These are phyloP conservation scores for Rhododendron henanense DNA, from an alignment of 148 eudicot species.

Conservation along the genomic window DNA sequence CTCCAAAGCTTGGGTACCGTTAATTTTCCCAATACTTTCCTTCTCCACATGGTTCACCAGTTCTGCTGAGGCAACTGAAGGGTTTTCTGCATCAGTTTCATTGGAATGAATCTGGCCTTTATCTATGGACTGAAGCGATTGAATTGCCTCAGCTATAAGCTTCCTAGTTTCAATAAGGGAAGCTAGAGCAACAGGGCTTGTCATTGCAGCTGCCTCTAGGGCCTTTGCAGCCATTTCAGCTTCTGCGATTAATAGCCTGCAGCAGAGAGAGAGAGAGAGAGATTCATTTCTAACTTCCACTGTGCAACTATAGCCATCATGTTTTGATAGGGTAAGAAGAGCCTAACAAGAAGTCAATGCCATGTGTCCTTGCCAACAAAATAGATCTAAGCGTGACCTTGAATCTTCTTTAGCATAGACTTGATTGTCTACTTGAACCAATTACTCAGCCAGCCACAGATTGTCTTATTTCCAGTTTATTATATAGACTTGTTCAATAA, in stretches of 20 bases:
- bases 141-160: slow-evolving; percentile 83
- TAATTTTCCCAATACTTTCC: slow-evolving; percentile 18
- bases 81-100: slow-evolving; percentile 8
- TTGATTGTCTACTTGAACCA: background rate
- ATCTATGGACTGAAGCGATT: slow-evolving; percentile 55
- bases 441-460: background rate
- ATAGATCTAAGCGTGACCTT: background rate
- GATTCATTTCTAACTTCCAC: background rate
- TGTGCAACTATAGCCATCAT: background rate
- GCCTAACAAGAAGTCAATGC: background rate
- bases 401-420: background rate
- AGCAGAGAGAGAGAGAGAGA: background rate
- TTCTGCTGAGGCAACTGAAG: slow-evolving; percentile 7
- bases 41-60: slow-evolving; percentile 13
- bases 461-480: background rate
- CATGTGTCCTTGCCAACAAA: background rate
- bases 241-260: slow-evolving; percentile 79
- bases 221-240: slow-evolving; percentile 89
- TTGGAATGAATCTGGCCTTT: slow-evolving; percentile 16
- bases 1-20: slow-evolving; percentile 30
- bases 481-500: background rate
- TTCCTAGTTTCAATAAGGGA: slow-evolving; percentile 76
- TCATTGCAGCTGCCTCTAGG: slow-evolving; percentile 72
- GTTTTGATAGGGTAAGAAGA: background rate
- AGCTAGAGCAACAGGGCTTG: slow-evolving; percentile 72